Evolutionary conservation across 257 asterid species (phyloP).

Genomic region (Eustoma russellianum): DNA sequence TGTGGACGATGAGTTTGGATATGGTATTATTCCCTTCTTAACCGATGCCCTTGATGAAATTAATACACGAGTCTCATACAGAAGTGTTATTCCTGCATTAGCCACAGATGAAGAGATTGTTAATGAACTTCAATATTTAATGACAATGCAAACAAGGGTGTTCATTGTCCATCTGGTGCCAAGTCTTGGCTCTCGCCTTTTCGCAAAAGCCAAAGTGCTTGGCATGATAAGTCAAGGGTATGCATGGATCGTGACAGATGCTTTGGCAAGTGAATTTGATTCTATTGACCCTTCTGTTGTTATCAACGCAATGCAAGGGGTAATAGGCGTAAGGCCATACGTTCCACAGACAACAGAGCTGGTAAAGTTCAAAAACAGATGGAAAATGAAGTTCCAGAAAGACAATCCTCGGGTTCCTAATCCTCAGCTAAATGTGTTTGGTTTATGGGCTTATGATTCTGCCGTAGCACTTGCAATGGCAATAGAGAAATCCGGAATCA

Average conservation of each 20-base stretch:
- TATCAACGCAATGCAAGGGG: constrained; percentile 50
- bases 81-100: constrained; percentile 26
- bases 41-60: constrained; percentile 20
- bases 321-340: constrained; percentile 35
- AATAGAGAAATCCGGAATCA: constrained; percentile 17
- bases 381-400: constrained; percentile 29
- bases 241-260: constrained; percentile 44
- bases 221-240: constrained; percentile 40
- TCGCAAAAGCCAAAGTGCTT: constrained; percentile 24
- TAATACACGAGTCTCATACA: constrained; percentile 14
- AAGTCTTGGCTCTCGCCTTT: constrained; percentile 27
- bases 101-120: constrained; percentile 26
- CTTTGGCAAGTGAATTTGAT: constrained; percentile 28
- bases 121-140: constrained; percentile 23
- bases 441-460: constrained; percentile 48
- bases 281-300: constrained; percentile 17
- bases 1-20: constrained; percentile 27
- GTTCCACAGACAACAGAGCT: constrained; percentile 22
- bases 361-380: constrained; percentile 19
- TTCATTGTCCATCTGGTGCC: constrained; percentile 36
- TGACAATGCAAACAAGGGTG: constrained; percentile 35
- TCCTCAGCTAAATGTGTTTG: constrained; percentile 27
- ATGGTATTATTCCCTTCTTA: constrained; percentile 29
- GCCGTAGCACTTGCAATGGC: constrained; percentile 25
- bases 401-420: constrained; percentile 31